Evolutionary conservation across 2,329 filamentous ascomycete species (phyloP).

Genomic region (Scortechinia acanthostroma): DNA sequence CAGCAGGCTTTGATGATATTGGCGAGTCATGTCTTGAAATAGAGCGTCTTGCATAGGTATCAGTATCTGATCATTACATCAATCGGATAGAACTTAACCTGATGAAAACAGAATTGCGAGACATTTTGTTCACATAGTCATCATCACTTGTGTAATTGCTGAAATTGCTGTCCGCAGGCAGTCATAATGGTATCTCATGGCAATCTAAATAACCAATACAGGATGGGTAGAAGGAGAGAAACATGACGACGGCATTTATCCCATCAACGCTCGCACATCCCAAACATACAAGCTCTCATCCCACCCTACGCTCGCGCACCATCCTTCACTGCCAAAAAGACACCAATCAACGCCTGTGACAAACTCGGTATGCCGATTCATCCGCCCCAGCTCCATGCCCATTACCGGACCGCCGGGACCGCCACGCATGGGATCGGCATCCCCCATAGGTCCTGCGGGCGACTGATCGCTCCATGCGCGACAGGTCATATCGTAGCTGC

Average conservation of each 20-base stretch:
- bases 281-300: constrained; percentile 85
- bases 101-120: no score
- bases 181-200: constrained; percentile 1
- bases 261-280: constrained; percentile 45
- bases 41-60: no score
- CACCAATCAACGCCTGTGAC: constrained; percentile 97
- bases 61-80: no score
- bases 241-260: no score
- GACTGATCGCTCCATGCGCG: constrained; percentile 80
- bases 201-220: not conserved
- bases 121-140: no score
- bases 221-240: no score
- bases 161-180: no score
- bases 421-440: constrained; percentile 17
- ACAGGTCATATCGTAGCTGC: constrained; percentile 97
- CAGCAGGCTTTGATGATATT: no score
- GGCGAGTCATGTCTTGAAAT: no score
- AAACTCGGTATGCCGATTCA: constrained; percentile 93
- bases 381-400: constrained; percentile 72
- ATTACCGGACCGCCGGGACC: constrained; percentile 25
- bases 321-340: constrained; percentile 87
- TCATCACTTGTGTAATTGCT: no score
- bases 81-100: no score
- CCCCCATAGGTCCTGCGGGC: not conserved
- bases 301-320: constrained; percentile 92